Evolutionary conservation across 1,284 basidiomycete genomes (phyloP).

Genomic region (Rhodotorula sp.): DNA sequence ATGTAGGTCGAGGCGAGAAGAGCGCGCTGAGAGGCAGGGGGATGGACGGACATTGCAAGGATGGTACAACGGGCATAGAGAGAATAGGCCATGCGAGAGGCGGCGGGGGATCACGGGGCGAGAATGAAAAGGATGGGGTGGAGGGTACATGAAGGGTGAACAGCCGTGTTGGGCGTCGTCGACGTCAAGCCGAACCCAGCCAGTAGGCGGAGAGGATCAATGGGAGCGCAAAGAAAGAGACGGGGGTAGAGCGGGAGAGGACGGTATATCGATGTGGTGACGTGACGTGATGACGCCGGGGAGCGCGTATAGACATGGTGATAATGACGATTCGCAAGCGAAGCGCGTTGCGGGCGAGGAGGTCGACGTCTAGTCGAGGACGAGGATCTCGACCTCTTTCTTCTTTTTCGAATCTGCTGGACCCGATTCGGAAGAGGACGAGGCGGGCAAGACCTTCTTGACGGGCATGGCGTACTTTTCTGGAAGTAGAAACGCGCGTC

Average conservation of each 20-base stretch:
- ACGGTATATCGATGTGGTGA: no score
- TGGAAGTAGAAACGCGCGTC: background rate
- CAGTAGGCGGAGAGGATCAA: no score
- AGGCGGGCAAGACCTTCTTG: constrained; percentile 4
- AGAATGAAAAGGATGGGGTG: background rate
- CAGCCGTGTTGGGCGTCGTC: no score
- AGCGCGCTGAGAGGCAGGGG: background rate
- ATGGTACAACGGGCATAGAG: background rate
- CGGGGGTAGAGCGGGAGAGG: no score
- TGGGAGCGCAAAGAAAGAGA: no score
- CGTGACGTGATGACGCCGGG: no score
- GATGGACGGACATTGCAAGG: background rate
- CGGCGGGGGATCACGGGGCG: background rate
- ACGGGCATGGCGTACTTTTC: constrained; percentile 27
- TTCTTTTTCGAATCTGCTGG: constrained; percentile 10
- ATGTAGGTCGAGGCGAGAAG: background rate
- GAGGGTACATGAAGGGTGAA: background rate
- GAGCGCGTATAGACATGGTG: background rate
- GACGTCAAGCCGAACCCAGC: no score
- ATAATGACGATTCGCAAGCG: background rate
- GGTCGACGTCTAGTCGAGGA: constrained; percentile 15
- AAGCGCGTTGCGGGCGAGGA: no score
- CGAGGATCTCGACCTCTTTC: constrained; percentile 32
- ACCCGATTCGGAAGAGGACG: background rate
- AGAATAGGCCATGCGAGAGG: no score